Conservation (phyloP, 2,329 filamentous ascomycete genomes). For the Achaetomium macrosporum region DNA sequence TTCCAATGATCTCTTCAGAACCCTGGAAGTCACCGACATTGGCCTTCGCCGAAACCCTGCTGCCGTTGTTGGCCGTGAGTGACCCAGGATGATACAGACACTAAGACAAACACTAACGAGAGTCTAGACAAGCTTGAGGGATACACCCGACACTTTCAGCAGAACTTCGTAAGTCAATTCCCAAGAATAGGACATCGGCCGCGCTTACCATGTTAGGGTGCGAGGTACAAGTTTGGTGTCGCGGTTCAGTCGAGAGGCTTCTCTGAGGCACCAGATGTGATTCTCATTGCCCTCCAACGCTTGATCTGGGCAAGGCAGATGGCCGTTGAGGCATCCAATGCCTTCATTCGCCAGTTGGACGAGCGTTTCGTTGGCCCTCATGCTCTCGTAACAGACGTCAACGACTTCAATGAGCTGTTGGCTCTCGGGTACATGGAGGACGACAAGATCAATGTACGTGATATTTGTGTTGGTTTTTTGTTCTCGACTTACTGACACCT, state of each 20-base stretch:
- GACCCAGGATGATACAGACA: conserved; percentile 4
- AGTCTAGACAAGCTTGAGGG: conserved; percentile 34
- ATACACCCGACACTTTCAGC: conserved; percentile 46
- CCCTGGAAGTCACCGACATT: conserved; percentile 40
- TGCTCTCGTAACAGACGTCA: conserved; percentile 14
- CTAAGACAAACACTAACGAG: not conserved
- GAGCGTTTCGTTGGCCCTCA: not conserved
- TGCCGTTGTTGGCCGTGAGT: conserved; percentile 31
- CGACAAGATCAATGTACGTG: conserved; percentile 49
- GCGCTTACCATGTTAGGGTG: conserved; percentile 41
- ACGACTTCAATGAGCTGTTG: conserved; percentile 58
- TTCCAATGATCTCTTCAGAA: conserved; percentile 54
- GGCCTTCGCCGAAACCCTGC: conserved; percentile 40
- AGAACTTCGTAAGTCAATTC: conserved; percentile 33
- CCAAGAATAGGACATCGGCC: too few species aligned
- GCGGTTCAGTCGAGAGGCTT: conserved; percentile 47
- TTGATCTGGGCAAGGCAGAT: conserved; percentile 49
- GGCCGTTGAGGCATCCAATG: conserved; percentile 31
- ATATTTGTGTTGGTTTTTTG: not conserved
- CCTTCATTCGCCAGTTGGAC: conserved; percentile 19
- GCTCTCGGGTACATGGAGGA: conserved; percentile 57
- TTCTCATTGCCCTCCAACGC: conserved; percentile 46
- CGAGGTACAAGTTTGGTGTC: conserved; percentile 61
- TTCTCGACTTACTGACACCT: not conserved
- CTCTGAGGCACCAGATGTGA: conserved; percentile 38